Evolutionary conservation across 495 filamentous ascomycete genomes (phyloP).

Genomic region (Zalerion maritima): DNA sequence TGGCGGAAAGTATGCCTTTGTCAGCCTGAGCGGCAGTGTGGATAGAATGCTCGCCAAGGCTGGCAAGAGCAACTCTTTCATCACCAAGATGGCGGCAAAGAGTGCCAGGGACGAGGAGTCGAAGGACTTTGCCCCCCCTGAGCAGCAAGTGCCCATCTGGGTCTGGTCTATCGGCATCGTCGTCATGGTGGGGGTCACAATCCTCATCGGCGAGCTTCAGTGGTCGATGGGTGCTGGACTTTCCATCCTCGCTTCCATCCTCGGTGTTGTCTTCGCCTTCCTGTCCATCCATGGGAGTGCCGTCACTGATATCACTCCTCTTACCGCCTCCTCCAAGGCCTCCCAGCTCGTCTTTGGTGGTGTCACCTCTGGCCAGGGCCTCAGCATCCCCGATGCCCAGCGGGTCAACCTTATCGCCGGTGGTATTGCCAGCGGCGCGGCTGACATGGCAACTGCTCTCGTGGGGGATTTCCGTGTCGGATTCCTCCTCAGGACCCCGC

Average conservation of each 20-base stretch:
- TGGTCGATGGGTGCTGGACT: constrained; percentile 46
- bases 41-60: constrained; percentile 21
- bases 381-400: constrained; percentile 33
- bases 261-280: constrained; percentile 57
- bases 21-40: constrained; percentile 26
- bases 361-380: constrained; percentile 36
- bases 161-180: constrained; percentile 42
- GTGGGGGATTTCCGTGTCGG: constrained; percentile 47
- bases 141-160: constrained; percentile 48
- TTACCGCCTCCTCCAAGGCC: constrained; percentile 53
- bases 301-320: constrained; percentile 46
- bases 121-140: constrained; percentile 34
- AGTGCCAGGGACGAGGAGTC: constrained; percentile 17
- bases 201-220: constrained; percentile 44
- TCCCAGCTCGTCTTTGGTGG: constrained; percentile 52
- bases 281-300: constrained; percentile 50
- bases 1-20: constrained; percentile 35
- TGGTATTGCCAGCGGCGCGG: constrained; percentile 41
- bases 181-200: constrained; percentile 34
- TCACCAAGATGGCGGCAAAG: constrained; percentile 26
- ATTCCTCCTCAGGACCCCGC: constrained; percentile 47
- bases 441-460: constrained; percentile 39
- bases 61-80: constrained; percentile 31
- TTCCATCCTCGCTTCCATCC: constrained; percentile 43
- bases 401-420: constrained; percentile 50